A percentile compares a stretch with the other conserved stretches of the same genome.
phyloP scores from a whole-genome alignment of 163 green algal genomes.

The Scenedesmus sp. region DNA sequence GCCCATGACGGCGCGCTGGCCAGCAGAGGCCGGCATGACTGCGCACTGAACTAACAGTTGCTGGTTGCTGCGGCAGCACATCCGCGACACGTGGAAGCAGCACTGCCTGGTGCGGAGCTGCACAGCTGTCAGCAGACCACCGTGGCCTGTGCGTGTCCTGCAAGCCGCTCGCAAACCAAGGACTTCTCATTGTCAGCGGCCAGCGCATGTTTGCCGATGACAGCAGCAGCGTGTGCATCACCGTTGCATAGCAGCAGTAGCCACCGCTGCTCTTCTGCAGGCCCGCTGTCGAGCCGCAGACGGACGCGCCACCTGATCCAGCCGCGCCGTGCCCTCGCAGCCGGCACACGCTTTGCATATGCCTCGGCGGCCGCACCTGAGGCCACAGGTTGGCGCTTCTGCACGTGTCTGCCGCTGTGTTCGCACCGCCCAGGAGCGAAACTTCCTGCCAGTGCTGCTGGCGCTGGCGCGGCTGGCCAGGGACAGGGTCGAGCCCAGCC shows the following conservation, averaged over 20 bases:
- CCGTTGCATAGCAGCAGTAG: too few relatives aligned
- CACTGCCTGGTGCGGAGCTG: too few relatives aligned
- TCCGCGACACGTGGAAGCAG: too few relatives aligned
- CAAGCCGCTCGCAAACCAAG: too few relatives aligned
- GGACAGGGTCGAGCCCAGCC: background rate
- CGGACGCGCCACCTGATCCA: too few relatives aligned
- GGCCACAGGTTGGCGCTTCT: background rate
- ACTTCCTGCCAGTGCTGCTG: conserved; percentile 42
- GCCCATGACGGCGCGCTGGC: background rate
- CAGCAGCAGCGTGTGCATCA: background rate
- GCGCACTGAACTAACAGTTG: background rate
- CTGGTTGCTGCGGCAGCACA: too few relatives aligned
- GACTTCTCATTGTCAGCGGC: background rate
- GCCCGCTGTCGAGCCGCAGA: too few relatives aligned
- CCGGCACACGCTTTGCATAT: too few relatives aligned
- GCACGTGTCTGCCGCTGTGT: background rate
- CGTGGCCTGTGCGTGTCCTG: too few relatives aligned
- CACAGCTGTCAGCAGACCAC: too few relatives aligned
- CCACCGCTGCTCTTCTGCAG: too few relatives aligned
- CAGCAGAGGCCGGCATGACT: background rate
- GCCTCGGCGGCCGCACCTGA: background rate
- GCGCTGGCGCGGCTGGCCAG: conserved; percentile 10
- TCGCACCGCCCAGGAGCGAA: background rate
- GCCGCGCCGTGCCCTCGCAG: too few relatives aligned
- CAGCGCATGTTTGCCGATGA: background rate